Conservation (phyloP, 331 rosid species). For the Prunus yedoensis region DNA sequence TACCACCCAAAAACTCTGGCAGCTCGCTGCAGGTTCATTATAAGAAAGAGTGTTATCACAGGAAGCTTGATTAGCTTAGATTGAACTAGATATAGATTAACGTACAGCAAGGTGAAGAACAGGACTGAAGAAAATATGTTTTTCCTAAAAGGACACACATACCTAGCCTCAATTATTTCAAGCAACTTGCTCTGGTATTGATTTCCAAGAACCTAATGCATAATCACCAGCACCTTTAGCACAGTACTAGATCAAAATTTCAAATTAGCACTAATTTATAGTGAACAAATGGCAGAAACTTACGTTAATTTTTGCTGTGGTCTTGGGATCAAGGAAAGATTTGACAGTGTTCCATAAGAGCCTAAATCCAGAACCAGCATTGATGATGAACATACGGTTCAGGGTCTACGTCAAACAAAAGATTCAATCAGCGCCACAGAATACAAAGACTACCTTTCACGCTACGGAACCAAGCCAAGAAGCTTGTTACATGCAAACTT, state of each 20-base stretch:
- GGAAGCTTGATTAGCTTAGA: conserved; percentile 12
- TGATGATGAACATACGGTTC: conserved; percentile 96
- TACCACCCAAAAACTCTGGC: conserved; percentile 91
- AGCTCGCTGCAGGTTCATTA: conserved; percentile 61
- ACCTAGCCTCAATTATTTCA: conserved; percentile 85
- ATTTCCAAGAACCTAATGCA: conserved; percentile 75
- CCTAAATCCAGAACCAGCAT: conserved; percentile 97
- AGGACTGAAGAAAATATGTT: background rate
- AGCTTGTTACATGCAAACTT: background rate
- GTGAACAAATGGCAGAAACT: conserved; percentile 16
- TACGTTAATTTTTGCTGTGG: conserved; percentile 83
- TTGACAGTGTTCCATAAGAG: conserved; percentile 86
- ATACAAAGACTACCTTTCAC: background rate
- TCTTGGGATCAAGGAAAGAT: conserved; percentile 92
- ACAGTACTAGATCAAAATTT: conserved; percentile 12
- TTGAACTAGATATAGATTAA: conserved; percentile 6
- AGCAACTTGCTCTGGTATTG: conserved; percentile 95
- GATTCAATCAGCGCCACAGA: conserved; percentile 12
- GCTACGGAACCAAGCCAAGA: background rate
- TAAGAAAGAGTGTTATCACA: conserved; percentile 15
- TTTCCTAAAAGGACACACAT: background rate
- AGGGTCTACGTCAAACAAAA: conserved; percentile 47
- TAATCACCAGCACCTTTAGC: conserved; percentile 23
- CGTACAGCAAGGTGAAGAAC: conserved; percentile 7
- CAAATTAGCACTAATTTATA: background rate